Base-by-base conservation (phyloP, 2,329 filamentous ascomycete species). In the Curvularia verruculosa region DNA sequence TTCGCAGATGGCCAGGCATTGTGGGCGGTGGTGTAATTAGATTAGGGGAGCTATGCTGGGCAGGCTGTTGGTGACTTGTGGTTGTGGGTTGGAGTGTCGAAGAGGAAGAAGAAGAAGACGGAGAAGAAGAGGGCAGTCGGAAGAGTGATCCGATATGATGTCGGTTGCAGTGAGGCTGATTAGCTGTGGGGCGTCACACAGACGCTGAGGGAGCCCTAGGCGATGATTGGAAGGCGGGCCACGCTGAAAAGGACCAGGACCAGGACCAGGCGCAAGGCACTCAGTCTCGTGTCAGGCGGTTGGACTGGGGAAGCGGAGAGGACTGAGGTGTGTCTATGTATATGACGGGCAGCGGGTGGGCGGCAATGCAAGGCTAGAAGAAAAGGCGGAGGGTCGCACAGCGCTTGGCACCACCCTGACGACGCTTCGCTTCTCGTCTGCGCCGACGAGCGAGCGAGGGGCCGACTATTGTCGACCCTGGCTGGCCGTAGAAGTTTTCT, bases 1-100 rank as follows among this genome's bases (percentile, higher is more conserved):
- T 79, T 56, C 80, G 79, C 61, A 83, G 75, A 28, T 67, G 64
- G 56, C 66, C 67, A 36, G 77, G 73, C 80, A 82, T 57, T 44
- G 39, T 82, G 41, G 49, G 40, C 26, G 53, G 31, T 29, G 43
- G 43, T 23, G 31, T 26, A 53, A 23, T 50, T 52, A 29, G 37
- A 36, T 49, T 34, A 40, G 28, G 44, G n/a, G 52, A 39, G 47
- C 49, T 51, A 49, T 44, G 45, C 49, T 52, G 53, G 5, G 8
- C 26, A 4, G 24, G 24, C 7, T 9, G 26, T 29, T 48, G 54
- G 44, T 31, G 31, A 36, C 55, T 34, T 49, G 49, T 40, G 48
- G 54, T 28, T 1, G 52, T 53, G 49, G 23, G 39, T 19, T 15
- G 29, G 39, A 19, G 41, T 48, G 44, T 47, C 36, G 43, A 45